Evolutionary conservation across 1,139 yeast genomes (phyloP), one percentile per base, ranked within the genome.

Genomic region (Yamadazyma jaroonii): DNA sequence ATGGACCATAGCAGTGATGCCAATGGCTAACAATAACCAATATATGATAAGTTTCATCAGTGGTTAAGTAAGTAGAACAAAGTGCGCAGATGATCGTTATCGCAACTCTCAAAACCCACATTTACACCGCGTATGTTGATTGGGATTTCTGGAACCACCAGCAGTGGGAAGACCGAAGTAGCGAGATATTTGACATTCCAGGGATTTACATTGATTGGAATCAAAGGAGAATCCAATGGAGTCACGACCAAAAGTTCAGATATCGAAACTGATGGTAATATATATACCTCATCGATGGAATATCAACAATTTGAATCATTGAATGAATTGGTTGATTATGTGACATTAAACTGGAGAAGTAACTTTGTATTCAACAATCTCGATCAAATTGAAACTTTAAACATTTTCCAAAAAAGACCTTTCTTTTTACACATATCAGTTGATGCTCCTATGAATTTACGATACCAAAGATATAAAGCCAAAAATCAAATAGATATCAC

Each of bases 361-460:
- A 64, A 83, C 48, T 81, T 68, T 53, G 95, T 88, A 4, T 56
- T 85, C 6, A 59, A 75, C 0, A 78, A 79, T 42, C 64, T 84
- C 10, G 58, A 63, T 9, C 64, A 65, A 17, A 47, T 72, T 4
- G 58, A 57, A 0, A 62, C 73, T 38, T 65, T 86, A 25, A 69
- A 72, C 1, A 62, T 61, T 12, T 62, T 89, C 6, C 65, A 74
- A 33, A 82, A 84, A 46, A 66, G 97, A 42, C 97, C 98, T 0
- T 92, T 88, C 56, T 88, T 90, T 53, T 69, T 89, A 23, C 95
- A 89, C 50, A 56, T 92, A 3, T 74, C 88, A 7, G 70, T 89
- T 2, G 96, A 88, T 53, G 89, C 96, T 0, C 87, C 96, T 0
- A 45, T 84, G 10, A 50, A 55, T 14, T 49, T 77, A 20, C 68